These are phyloP conservation scores for Alternaria sp. DNA, from an alignment of 2,329 filamentous ascomycete genomes.

Conservation along the genomic window DNA sequence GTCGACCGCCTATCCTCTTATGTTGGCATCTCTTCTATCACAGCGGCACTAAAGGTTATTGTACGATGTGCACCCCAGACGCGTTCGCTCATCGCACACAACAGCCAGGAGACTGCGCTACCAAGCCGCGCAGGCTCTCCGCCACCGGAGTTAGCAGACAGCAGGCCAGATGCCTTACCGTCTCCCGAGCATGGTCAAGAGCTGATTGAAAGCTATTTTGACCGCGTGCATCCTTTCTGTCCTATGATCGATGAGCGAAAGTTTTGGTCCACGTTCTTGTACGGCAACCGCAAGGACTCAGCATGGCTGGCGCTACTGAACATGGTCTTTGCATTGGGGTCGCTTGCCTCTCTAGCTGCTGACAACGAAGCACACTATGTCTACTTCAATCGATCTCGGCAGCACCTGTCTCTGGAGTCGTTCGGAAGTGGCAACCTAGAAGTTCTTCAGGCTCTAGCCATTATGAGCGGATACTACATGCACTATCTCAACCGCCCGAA, in stretches of 20 bases:
- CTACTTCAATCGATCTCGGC: conserved; percentile 74
- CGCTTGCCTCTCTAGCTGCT: conserved; percentile 70
- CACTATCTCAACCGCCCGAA: conserved; percentile 81
- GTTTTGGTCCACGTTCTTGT: conserved; percentile 71
- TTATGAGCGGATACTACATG: conserved; percentile 79
- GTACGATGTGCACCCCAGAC: conserved; percentile 62
- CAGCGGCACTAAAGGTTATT: conserved; percentile 77
- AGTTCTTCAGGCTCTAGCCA: conserved; percentile 73
- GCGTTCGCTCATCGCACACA: conserved; percentile 57
- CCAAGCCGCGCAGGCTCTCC: conserved; percentile 49
- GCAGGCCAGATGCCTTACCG: conserved; percentile 58
- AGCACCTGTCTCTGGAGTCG: conserved; percentile 71
- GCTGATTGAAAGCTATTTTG: conserved; percentile 78
- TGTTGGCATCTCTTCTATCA: conserved; percentile 77
- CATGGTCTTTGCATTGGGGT: conserved; percentile 79
- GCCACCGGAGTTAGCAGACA: conserved; percentile 45
- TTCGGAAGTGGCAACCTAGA: conserved; percentile 77
- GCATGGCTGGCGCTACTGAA: conserved; percentile 78
- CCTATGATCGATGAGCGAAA: conserved; percentile 77
- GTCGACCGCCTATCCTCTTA: conserved; percentile 72
- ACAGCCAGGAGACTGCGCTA: conserved; percentile 49
- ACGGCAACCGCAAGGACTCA: conserved; percentile 69
- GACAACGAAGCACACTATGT: conserved; percentile 72
- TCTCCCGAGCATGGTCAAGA: conserved; percentile 71
- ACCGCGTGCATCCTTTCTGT: conserved; percentile 74